Conservation (phyloP, 768 basidiomycete genomes). For the Tricholoma terreum region DNA sequence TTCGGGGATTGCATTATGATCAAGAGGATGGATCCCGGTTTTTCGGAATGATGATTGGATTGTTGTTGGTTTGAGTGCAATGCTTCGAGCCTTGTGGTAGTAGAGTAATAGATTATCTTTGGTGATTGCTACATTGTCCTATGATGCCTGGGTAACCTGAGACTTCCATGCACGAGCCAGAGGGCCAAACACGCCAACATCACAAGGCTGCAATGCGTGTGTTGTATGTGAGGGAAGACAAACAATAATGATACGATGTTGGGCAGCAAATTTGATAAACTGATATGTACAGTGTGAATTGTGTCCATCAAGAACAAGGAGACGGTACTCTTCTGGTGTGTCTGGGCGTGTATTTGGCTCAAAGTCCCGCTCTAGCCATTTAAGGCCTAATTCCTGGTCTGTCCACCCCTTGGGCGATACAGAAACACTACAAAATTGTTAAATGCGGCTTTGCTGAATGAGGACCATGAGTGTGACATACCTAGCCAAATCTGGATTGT, state of each 20-base stretch:
- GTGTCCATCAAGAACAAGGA: not conserved
- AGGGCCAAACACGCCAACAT: too few relatives aligned
- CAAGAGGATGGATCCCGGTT: constrained; percentile 22
- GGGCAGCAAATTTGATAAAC: not conserved
- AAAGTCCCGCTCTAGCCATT: too few relatives aligned
- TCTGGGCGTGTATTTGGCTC: constrained; percentile 8
- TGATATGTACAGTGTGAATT: not conserved
- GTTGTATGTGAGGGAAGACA: too few relatives aligned
- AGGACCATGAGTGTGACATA: not conserved
- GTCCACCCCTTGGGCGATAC: not conserved
- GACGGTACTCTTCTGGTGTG: not conserved
- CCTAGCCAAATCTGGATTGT: not conserved
- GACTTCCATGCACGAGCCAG: too few relatives aligned
- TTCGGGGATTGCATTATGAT: constrained; percentile 11
- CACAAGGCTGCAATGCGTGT: too few relatives aligned
- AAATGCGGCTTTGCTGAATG: not conserved
- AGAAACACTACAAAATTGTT: not conserved
- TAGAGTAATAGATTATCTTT: too few relatives aligned
- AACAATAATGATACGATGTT: constrained; percentile 7
- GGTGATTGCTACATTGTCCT: too few relatives aligned
- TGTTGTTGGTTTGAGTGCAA: constrained; percentile 15
- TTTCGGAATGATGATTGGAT: constrained; percentile 18
- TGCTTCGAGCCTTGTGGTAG: too few relatives aligned
- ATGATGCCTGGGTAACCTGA: too few relatives aligned
- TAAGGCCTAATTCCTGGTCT: constrained; percentile 12